Base-by-base conservation (phyloP, 192 early-diverging fungal genomes). In the Funneliformis mosseae region DNA sequence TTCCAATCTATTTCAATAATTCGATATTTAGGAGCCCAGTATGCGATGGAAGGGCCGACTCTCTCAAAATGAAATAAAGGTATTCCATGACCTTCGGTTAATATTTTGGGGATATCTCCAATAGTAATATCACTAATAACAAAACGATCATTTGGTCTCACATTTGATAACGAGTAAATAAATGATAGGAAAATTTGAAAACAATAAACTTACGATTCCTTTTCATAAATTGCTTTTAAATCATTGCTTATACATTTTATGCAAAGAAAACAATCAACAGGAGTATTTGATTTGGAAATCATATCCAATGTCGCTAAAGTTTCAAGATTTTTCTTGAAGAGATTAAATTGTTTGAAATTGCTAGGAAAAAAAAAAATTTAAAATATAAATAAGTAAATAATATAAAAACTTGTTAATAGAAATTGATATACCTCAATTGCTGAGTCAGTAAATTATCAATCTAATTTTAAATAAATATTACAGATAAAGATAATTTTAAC, bases 1-100 rank as follows among this genome's bases (percentile, higher is more conserved):
- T 46, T 42, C 77, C 77, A 78, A 68, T 78, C 60, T 41, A 45
- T 78, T 67, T 78, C 77, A 11, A 33, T 23, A 25, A 78, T 78
- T 14, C 21, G 25, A 48, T 48, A 63, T 28, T 41, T 25, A 8
- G 63, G 45, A 45, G 77, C 66, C 77, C 77, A 78, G 50, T 67
- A 78, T 18, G 77, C 77, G 14, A 78, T 78, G 8, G 77, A 78
- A 48, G 77, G 77, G 11, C 77, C 77, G n/a, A 78, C 60, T 48
- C 25, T 14, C 8, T 67, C 77, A 4, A 78, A 23, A 68, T 78
- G 6, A 11, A 28, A 48, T 14, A 67, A 48, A 28, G 77, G 63
- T 28, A 78, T 45, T 43, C 77, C 77, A 33, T 78, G 77, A 33
- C 77, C 77, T 14, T 68, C 28, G 0, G 28, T 28, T 38, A 78